phyloP scores from a whole-genome alignment of 805 yeast species.

The Clavispora asparagi region DNA sequence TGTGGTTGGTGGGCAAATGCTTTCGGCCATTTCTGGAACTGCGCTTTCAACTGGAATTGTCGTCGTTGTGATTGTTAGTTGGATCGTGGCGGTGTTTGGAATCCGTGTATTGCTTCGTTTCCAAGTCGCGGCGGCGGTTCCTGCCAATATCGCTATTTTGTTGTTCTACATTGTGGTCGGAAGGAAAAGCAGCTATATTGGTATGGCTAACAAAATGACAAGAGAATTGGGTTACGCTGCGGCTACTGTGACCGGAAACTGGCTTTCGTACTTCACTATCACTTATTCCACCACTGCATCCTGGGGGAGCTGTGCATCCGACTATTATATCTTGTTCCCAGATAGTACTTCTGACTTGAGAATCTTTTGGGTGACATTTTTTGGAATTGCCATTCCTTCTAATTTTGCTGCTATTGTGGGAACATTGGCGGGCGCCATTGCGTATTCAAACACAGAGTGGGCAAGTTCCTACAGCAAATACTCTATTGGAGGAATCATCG shows the following conservation, averaged over 20 bases:
- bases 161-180: conserved; percentile 29
- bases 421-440: conserved; percentile 26
- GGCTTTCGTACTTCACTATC: conserved; percentile 31
- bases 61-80: conserved; percentile 21
- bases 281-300: conserved; percentile 33
- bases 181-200: conserved; percentile 16
- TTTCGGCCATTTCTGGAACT: conserved; percentile 13
- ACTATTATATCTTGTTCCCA: conserved; percentile 30
- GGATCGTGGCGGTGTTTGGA: conserved; percentile 29
- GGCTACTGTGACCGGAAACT: conserved; percentile 23
- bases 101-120: conserved; percentile 25
- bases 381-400: conserved; percentile 26
- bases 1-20: conserved; percentile 33
- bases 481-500: conserved; percentile 31
- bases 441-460: conserved; percentile 30
- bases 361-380: conserved; percentile 24
- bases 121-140: conserved; percentile 25
- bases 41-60: conserved; percentile 11
- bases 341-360: conserved; percentile 22
- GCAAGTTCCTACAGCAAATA: conserved; percentile 20
- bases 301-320: conserved; percentile 33
- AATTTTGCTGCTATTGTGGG: conserved; percentile 31
- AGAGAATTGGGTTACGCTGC: conserved; percentile 9
- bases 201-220: conserved; percentile 14
- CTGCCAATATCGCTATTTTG: conserved; percentile 24